Base-by-base conservation (phyloP, 805 yeast genomes). In the Starmerella lactis-condensi region DNA sequence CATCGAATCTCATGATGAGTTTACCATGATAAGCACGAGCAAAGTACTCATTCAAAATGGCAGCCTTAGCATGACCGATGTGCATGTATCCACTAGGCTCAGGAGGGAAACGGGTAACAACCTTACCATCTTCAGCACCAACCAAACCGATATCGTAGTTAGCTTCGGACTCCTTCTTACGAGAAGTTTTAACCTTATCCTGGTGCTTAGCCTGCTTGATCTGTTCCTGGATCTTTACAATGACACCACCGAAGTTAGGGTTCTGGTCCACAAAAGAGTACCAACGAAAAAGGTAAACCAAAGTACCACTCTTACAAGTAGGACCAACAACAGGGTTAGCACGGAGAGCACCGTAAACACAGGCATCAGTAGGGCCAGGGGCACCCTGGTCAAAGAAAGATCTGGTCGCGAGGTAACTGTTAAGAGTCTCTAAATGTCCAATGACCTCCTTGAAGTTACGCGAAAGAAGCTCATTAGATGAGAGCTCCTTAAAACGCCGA, bases 71-170 rank as follows among this genome's bases (percentile, higher is more conserved):
- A 54, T 89, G 99, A 45, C 99, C 99, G 59, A 89, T 89, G 60
- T 89, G 99, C 58, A 89, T 67, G 58, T 83, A 89, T 61, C 99
- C 99, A 60, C 93, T 78, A 38, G 99, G 99, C 63, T 89, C 99
- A 42, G 99, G 99, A 31, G 93, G 98, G 72, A 89, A 89, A 61
- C 99, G 76, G 33, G 98, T 91, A 33, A 91, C 96, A 35, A 89
- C 99, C 58, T 83, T 63, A 42, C 99, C 99, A 35, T 75, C 72
- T 48, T 67, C 72, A 36, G 99, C 99, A 53, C 72, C 91, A 37
- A 76, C 77, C 43, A 89, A 69, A 48, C 79, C 89, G 49, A 89
- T 89, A 53, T 83, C 95, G 45, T 76, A 89, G 56, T 76, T 83
- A 40, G 98, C 96, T 61, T 81, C 79, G 65, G 81, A 91, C 32